Conservation (phyloP, 2,329 filamentous ascomycete species). For the Ascochyta pisi region DNA sequence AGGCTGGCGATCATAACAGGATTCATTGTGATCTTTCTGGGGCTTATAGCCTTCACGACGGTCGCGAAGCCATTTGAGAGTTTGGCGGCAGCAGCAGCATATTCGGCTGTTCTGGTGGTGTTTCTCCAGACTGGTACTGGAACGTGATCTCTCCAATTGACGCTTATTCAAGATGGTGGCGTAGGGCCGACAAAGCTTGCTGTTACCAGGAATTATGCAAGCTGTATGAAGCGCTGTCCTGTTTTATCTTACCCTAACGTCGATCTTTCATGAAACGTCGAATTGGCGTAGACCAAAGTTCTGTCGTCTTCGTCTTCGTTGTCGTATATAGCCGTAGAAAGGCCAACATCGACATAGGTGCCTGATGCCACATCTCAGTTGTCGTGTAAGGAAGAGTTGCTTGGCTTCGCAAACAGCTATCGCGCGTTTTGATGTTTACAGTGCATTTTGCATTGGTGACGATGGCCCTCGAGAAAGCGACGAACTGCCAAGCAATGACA, state of each 20-base stretch:
- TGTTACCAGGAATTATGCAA: no score
- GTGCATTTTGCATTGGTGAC: background rate
- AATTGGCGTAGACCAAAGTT: background rate
- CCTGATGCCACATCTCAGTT: background rate
- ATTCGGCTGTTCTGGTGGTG: background rate
- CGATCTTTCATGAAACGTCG: no score
- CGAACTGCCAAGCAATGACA: conserved; percentile 16
- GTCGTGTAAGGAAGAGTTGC: no score
- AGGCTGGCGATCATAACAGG: background rate
- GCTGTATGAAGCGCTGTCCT: no score
- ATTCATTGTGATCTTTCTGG: background rate
- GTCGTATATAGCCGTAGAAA: background rate
- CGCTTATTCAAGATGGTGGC: no score
- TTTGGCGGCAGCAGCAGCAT: background rate
- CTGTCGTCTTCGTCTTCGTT: background rate
- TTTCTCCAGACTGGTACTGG: background rate
- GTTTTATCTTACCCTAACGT: no score
- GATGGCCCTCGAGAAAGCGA: no score
- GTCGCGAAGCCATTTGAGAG: background rate
- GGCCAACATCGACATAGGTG: conserved; percentile 7
- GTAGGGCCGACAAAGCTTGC: no score
- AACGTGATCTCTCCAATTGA: no score
- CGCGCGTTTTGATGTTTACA: conserved; percentile 1
- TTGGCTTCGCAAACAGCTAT: conserved; percentile 1
- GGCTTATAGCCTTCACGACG: background rate